Base-by-base conservation (phyloP, 106 monocot species). In the Acorus gramineus region DNA sequence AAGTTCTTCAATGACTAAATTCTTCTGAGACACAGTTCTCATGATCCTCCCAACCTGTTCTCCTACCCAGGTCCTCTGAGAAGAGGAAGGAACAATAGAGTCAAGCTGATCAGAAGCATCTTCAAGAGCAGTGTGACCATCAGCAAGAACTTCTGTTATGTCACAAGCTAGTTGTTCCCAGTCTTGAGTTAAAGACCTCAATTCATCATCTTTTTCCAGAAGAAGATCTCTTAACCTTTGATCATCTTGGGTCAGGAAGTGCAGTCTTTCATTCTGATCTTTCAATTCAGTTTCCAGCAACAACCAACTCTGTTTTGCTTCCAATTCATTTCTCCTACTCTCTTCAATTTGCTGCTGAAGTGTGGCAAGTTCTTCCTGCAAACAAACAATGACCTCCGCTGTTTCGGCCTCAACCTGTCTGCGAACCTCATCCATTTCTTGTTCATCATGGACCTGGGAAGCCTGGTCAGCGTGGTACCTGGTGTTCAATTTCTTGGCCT, bases 331-430 rank as follows among this genome's bases (percentile, higher is more conserved):
- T 65, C 46, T 81, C 9, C 58, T 85, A 60, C 76, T 82, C 4
- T 72, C 74, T 54, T 78, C 77, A 67, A 74, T 69, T 47, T 68
- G 60, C 45, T 80, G 73, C 71, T 86, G 79, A 66, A 86, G 77
- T 48, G 72, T 52, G 44, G 28, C 3, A 2, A 94, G 69, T 51
- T 95, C 90, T 57, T 91, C 90, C 50, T 96, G 87, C 78, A 96
- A 85, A 71, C 84, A 87, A 47, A 91, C 70, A 71, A 91, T 96
- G 4, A 91, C 96, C 69, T 91, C 87, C 59, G 87, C 77, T 52
- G 96, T 91, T 71, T 90, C 96, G 59, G 64, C 72, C 80, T 96
- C 96, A 68, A 80, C 90, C 69, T 87, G 90, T 57, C 66, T 75
- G 50, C 83, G 72, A 7, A 85, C 73, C 77, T 91, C 87, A 62